These are phyloP conservation scores for Boletus huronensis DNA, from an alignment of 768 basidiomycete genomes.

Conservation along the genomic window DNA sequence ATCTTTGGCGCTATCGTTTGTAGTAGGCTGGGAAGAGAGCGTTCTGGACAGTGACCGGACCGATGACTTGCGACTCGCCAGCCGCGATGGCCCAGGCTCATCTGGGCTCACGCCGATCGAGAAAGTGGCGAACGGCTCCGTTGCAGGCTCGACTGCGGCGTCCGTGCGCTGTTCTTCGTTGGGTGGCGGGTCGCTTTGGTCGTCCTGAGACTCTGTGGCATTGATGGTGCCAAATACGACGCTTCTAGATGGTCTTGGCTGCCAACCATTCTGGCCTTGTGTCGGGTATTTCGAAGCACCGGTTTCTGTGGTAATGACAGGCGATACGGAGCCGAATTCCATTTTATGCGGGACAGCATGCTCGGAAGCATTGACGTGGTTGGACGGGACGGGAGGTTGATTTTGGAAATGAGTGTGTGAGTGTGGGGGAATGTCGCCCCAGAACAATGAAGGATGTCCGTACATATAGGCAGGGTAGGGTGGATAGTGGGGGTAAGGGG, in stretches of 20 bases:
- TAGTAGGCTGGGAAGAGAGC: background rate
- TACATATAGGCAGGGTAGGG: constrained; percentile 34
- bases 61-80: constrained; percentile 27
- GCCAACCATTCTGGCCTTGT: constrained; percentile 6
- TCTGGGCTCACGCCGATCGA: constrained; percentile 45
- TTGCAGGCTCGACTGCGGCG: constrained; percentile 13
- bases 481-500: constrained; percentile 35
- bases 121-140: constrained; percentile 36
- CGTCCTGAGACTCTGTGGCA: constrained; percentile 21
- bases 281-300: constrained; percentile 1
- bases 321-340: constrained; percentile 17
- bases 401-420: constrained; percentile 18
- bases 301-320: constrained; percentile 15
- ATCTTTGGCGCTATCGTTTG: constrained; percentile 1
- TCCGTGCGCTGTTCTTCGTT: constrained; percentile 11
- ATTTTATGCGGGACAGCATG: constrained; percentile 6
- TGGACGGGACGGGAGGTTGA: constrained; percentile 10
- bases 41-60: constrained; percentile 15
- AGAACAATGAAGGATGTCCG: constrained; percentile 38
- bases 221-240: constrained; percentile 55
- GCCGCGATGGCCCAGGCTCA: constrained; percentile 29
- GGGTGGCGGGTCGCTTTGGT: background rate
- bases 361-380: constrained; percentile 12
- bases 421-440: constrained; percentile 29
- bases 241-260: constrained; percentile 17